Percentiles rank a stretch among this genome's conserved stretches.
Conservation (phyloP, 768 basidiomycete genomes). For the Tricholoma flavovirens region DNA sequence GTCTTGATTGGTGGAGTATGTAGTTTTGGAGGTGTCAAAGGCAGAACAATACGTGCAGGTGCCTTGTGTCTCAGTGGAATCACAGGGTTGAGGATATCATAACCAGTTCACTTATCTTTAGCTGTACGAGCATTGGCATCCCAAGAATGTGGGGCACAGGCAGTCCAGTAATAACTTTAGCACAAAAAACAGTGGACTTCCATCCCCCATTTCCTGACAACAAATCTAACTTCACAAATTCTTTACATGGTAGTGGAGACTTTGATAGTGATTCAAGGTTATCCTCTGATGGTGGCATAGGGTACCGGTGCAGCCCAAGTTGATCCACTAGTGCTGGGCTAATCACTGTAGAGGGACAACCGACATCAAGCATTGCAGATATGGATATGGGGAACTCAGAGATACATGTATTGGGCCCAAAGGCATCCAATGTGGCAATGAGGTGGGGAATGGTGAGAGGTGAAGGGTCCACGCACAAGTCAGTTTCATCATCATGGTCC, state of each 20-base stretch:
- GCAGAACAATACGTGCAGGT: conserved; percentile 3
- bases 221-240: conserved; percentile 16
- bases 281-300: conserved; percentile 13
- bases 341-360: conserved; percentile 12
- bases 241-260: conserved; percentile 8
- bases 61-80: not conserved
- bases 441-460: not conserved
- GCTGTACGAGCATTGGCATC: not conserved
- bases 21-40: conserved; percentile 8
- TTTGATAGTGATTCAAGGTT: conserved; percentile 14
- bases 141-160: not conserved
- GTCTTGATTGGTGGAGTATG: not conserved
- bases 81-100: conserved; percentile 1
- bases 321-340: conserved; percentile 5
- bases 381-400: conserved; percentile 2
- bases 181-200: conserved; percentile 11
- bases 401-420: conserved; percentile 1
- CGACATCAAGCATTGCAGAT: conserved; percentile 7
- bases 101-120: not conserved
- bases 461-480: not conserved
- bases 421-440: not conserved
- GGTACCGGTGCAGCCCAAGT: conserved; percentile 6
- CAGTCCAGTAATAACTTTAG: conserved; percentile 14
- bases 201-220: conserved; percentile 13
- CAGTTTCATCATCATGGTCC: conserved; percentile 1